phyloP scores from a whole-genome alignment of 352 stramenopile species.

The Pythium sukuiense region DNA sequence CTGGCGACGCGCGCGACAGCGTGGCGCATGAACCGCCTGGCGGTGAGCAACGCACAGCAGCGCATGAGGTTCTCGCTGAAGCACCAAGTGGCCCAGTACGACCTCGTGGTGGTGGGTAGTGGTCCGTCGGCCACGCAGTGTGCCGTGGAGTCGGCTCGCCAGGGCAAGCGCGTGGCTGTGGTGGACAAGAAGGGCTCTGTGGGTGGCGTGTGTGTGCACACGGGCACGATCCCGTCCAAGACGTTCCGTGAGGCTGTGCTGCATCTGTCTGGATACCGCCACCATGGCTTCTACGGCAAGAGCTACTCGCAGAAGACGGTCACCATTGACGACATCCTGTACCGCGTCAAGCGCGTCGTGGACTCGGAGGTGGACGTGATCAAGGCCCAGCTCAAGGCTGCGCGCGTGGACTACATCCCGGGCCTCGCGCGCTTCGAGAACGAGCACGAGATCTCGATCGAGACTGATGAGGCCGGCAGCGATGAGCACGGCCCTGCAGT shows the following conservation, averaged over 20 bases:
- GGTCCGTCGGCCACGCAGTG: slow-evolving; percentile 86
- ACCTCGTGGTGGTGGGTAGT: slow-evolving; percentile 88
- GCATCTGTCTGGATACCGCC: slow-evolving; percentile 88
- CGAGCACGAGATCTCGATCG: slow-evolving; percentile 77
- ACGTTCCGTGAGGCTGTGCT: slow-evolving; percentile 91
- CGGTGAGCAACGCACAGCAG: background rate
- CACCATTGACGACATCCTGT: slow-evolving; percentile 83
- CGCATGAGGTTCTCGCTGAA: slow-evolving; percentile 11
- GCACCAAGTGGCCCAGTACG: slow-evolving; percentile 54
- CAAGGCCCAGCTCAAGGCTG: slow-evolving; percentile 75
- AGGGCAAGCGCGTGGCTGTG: slow-evolving; percentile 74
- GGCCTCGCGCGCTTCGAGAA: slow-evolving; percentile 74
- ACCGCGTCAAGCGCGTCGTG: slow-evolving; percentile 79
- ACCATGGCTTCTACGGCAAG: slow-evolving; percentile 88
- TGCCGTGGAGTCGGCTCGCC: slow-evolving; percentile 83
- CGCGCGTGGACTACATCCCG: slow-evolving; percentile 68
- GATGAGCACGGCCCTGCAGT: slow-evolving; percentile 25
- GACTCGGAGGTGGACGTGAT: slow-evolving; percentile 82
- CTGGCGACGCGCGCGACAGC: background rate
- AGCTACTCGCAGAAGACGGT: slow-evolving; percentile 83
- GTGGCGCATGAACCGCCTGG: background rate
- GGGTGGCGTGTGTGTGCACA: slow-evolving; percentile 84
- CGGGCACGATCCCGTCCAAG: slow-evolving; percentile 86
- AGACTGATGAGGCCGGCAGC: slow-evolving; percentile 14
- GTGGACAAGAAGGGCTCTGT: slow-evolving; percentile 67